These are phyloP conservation scores for Dianthus caryophyllus DNA, from an alignment of 148 eudicot species.

Conservation along the genomic window DNA sequence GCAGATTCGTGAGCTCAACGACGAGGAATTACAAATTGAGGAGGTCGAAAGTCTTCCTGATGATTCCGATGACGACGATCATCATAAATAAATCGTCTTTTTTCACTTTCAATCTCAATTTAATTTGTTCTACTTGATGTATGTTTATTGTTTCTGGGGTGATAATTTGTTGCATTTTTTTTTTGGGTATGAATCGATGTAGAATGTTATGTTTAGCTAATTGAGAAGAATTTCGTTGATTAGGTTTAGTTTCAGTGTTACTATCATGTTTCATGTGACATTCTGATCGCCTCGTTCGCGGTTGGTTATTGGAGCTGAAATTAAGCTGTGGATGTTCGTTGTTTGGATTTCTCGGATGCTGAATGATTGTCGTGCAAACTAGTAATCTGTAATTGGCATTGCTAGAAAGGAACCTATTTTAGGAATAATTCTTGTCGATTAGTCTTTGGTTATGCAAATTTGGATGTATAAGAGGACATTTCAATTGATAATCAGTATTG, in stretches of 20 bases:
- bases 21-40: constrained; percentile 76
- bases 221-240: background rate
- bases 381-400: too few relatives aligned
- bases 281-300: background rate
- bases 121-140: background rate
- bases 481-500: too few relatives aligned
- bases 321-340: background rate
- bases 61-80: constrained; percentile 41
- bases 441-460: too few relatives aligned
- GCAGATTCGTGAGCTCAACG: constrained; percentile 68
- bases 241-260: background rate
- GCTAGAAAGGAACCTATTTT: too few relatives aligned
- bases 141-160: background rate
- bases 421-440: too few relatives aligned
- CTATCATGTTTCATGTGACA: background rate
- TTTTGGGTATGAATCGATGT: background rate
- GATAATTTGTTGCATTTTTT: background rate
- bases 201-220: background rate
- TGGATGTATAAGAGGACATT: too few relatives aligned
- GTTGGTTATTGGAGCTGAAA: background rate
- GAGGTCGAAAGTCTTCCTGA: constrained; percentile 57
- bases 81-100: background rate
- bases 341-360: background rate
- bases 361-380: background rate
- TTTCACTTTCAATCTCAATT: background rate